Conservation (phyloP, 2,329 filamentous ascomycete genomes). For the Tolypocladium sp. region DNA sequence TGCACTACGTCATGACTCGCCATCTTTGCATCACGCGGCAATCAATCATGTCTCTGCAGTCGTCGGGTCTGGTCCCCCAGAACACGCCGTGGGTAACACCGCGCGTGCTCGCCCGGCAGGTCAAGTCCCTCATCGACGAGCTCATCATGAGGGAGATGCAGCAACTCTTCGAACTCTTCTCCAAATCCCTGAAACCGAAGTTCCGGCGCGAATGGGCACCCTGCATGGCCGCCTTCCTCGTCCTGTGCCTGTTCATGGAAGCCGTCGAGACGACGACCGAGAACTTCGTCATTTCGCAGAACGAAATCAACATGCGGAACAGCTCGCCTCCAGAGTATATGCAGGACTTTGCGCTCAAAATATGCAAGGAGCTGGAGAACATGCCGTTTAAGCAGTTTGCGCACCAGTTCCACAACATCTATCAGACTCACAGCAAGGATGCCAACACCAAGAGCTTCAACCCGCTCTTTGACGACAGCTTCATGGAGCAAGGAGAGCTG, state of each 20-base stretch:
- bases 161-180: slow-evolving; percentile 42
- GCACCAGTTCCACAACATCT: slow-evolving; percentile 51
- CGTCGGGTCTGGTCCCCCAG: slow-evolving; percentile 33
- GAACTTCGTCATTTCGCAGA: slow-evolving; percentile 40
- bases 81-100: slow-evolving; percentile 38
- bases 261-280: slow-evolving; percentile 44
- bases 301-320: slow-evolving; percentile 36
- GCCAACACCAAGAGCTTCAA: slow-evolving; percentile 42
- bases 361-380: slow-evolving; percentile 44
- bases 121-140: slow-evolving; percentile 49
- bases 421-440: slow-evolving; percentile 46
- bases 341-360: slow-evolving; percentile 33
- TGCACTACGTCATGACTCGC: slow-evolving; percentile 47
- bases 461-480: slow-evolving; percentile 38
- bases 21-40: slow-evolving; percentile 41
- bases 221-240: slow-evolving; percentile 46
- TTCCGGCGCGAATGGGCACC: slow-evolving; percentile 45
- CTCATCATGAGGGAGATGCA: slow-evolving; percentile 42
- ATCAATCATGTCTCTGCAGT: slow-evolving; percentile 30
- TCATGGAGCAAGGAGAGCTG: slow-evolving; percentile 33
- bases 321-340: slow-evolving; percentile 25
- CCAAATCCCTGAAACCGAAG: slow-evolving; percentile 44
- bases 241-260: slow-evolving; percentile 52
- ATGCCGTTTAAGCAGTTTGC: slow-evolving; percentile 52
- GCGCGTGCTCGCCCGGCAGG: slow-evolving; percentile 44